These are phyloP conservation scores for Boehmeria nivea DNA, from an alignment of 306 rosid genomes.

Conservation along the genomic window DNA sequence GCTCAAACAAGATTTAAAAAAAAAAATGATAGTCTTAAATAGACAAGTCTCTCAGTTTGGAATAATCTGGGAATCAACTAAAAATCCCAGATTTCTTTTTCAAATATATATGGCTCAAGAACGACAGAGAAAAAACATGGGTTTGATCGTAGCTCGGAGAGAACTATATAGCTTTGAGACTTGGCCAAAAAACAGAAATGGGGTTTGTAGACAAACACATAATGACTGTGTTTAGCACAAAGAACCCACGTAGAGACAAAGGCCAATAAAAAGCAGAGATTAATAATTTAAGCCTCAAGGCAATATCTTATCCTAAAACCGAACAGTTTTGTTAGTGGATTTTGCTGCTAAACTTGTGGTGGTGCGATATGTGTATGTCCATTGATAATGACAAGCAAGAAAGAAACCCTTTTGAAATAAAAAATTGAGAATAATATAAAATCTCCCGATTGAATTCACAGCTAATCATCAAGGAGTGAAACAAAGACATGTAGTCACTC, in stretches of 20 bases:
- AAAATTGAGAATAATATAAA: too few species aligned
- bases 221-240: conserved; percentile 10
- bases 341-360: conserved; percentile 28
- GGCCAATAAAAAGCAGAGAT: not conserved
- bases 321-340: not conserved
- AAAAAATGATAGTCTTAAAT: not conserved
- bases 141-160: conserved; percentile 37
- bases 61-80: conserved; percentile 9
- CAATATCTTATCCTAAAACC: conserved; percentile 12
- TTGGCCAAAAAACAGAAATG: conserved; percentile 1
- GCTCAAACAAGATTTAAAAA: conserved; percentile 17
- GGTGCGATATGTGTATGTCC: conserved; percentile 14
- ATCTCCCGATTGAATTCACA: too few species aligned
- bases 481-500: too few species aligned
- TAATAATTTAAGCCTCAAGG: not conserved
- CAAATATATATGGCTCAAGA: conserved; percentile 26
- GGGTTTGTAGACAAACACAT: conserved; percentile 10
- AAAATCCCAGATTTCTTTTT: conserved; percentile 20
- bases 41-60: too few species aligned
- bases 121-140: conserved; percentile 29
- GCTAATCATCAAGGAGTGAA: too few species aligned
- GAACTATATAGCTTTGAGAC: conserved; percentile 12
- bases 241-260: conserved; percentile 25
- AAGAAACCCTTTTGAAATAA: too few species aligned
- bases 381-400: conserved; percentile 7